Evolutionary conservation across 176 grass and related monocot species (phyloP).

Genomic region (Stipa capillata): DNA sequence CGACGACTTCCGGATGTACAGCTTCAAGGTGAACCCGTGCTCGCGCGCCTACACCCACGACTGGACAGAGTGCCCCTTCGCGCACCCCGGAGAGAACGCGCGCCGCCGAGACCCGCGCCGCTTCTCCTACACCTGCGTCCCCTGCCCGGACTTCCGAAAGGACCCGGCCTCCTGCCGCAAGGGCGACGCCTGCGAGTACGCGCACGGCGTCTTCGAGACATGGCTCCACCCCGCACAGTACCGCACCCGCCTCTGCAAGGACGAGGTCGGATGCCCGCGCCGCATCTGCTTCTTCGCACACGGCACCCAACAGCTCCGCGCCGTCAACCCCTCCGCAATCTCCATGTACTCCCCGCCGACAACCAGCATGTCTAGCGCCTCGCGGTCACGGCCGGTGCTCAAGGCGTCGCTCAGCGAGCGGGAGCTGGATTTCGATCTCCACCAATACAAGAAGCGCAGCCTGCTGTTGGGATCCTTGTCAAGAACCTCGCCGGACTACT

Average conservation of each 20-base stretch:
- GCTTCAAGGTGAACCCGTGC: slow-evolving; percentile 77
- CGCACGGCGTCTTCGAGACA: slow-evolving; percentile 70
- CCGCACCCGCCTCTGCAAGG: slow-evolving; percentile 63
- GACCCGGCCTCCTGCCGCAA: slow-evolving; percentile 33
- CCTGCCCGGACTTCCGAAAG: slow-evolving; percentile 61
- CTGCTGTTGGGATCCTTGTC: slow-evolving; percentile 13
- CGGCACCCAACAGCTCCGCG: slow-evolving; percentile 45
- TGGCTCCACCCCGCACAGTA: slow-evolving; percentile 83
- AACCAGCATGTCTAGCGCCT: slow-evolving; percentile 22
- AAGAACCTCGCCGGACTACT: neutral
- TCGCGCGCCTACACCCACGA: slow-evolving; percentile 66
- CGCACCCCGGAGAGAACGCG: slow-evolving; percentile 65
- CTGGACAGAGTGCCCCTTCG: slow-evolving; percentile 81
- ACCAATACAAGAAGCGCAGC: slow-evolving; percentile 42
- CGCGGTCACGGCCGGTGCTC: slow-evolving; percentile 19
- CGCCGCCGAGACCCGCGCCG: slow-evolving; percentile 54
- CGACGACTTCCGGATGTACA: slow-evolving; percentile 66
- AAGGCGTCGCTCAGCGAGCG: slow-evolving; percentile 39
- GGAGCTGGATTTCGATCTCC: slow-evolving; percentile 44
- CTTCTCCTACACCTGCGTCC: slow-evolving; percentile 55
- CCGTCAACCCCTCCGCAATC: slow-evolving; percentile 34
- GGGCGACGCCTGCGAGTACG: slow-evolving; percentile 57
- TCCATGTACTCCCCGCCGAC: neutral
- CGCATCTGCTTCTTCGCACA: slow-evolving; percentile 79
- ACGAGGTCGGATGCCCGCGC: slow-evolving; percentile 51